These are phyloP conservation scores for Phascolomyces articulosus DNA, from an alignment of 371 early-diverging fungal genomes.

Conservation along the genomic window DNA sequence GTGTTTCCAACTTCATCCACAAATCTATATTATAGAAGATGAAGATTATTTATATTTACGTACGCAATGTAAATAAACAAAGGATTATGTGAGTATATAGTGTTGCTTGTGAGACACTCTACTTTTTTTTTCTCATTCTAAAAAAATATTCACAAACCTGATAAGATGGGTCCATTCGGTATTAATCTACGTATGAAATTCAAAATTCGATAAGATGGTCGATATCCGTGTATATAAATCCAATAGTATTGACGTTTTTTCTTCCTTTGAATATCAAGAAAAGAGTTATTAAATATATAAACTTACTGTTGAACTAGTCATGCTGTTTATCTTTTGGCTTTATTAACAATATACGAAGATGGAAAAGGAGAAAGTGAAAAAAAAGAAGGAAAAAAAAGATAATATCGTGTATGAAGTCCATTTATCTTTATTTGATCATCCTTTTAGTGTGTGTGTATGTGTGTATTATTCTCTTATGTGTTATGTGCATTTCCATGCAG, in stretches of 20 bases:
- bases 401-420: not conserved
- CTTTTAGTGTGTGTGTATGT: too few species aligned
- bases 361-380: conserved; percentile 4
- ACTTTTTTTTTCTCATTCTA: not conserved
- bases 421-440: too few species aligned
- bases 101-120: too few species aligned
- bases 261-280: not conserved
- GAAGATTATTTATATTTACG: too few species aligned
- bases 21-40: conserved; percentile 30
- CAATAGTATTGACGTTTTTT: too few species aligned
- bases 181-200: conserved; percentile 9
- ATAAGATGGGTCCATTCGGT: conserved; percentile 30
- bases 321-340: not conserved
- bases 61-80: too few species aligned
- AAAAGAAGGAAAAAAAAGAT: not conserved
- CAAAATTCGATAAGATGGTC: not conserved
- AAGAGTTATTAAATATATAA: not conserved
- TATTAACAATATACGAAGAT: not conserved
- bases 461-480: not conserved
- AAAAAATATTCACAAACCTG: conserved; percentile 13
- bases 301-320: conserved; percentile 16
- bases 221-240: too few species aligned
- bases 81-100: too few species aligned
- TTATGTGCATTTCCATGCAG: too few species aligned
- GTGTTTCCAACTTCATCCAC: conserved; percentile 48